Conservation (phyloP, 1,284 basidiomycete species). For the Neonothopanus nambi region DNA sequence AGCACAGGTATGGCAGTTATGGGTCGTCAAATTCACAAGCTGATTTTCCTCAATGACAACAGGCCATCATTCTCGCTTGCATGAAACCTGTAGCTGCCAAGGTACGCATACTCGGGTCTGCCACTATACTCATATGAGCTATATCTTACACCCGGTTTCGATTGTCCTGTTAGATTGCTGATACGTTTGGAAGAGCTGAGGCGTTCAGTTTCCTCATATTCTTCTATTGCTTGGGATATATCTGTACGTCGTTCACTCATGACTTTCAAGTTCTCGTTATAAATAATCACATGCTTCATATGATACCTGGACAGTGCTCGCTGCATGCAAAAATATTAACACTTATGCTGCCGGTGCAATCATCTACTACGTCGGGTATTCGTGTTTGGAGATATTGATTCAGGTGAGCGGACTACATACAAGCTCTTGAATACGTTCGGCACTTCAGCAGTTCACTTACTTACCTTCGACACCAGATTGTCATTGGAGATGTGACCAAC, state of each 20-base stretch:
- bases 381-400: slow-evolving; percentile 9
- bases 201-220: slow-evolving; percentile 11
- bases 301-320: too few species aligned
- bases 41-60: too few species aligned
- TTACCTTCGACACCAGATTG: not conserved
- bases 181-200: slow-evolving; percentile 11
- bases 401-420: too few species aligned
- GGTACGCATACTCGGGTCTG: not conserved
- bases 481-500: slow-evolving; percentile 12
- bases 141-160: not conserved
- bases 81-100: slow-evolving; percentile 14
- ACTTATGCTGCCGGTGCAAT: slow-evolving; percentile 9
- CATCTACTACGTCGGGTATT: slow-evolving; percentile 10
- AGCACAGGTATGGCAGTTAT: not conserved
- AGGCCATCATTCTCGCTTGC: slow-evolving; percentile 12
- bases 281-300: not conserved
- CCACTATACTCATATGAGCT: too few species aligned
- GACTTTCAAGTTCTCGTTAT: not conserved
- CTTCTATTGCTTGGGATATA: slow-evolving; percentile 10
- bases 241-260: not conserved
- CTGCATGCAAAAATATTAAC: slow-evolving; percentile 6
- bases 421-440: too few species aligned
- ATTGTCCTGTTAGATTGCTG: slow-evolving; percentile 2
- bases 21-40: too few species aligned
- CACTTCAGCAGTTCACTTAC: not conserved